phyloP scores from a whole-genome alignment of 164 flowering plant species.

The Saururus chinensis region DNA sequence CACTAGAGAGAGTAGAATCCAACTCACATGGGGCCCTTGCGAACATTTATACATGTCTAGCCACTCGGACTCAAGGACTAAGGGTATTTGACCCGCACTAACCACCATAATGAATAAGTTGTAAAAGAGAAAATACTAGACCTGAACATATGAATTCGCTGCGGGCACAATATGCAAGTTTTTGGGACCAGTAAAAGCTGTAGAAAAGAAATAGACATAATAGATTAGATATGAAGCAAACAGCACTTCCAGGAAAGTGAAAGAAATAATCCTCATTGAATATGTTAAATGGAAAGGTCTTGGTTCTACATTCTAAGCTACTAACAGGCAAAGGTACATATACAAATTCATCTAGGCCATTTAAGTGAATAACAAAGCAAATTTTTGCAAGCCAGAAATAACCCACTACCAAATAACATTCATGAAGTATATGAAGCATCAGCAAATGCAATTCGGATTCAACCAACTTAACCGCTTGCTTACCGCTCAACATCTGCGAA shows the following conservation, averaged over 20 bases:
- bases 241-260: background rate
- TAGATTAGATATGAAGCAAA: background rate
- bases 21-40: too few relatives aligned
- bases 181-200: slow-evolving; percentile 49
- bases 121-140: slow-evolving; percentile 2
- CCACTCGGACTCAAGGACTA: background rate
- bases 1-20: too few relatives aligned
- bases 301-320: too few relatives aligned
- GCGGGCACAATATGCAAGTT: slow-evolving; percentile 37
- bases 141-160: slow-evolving; percentile 54
- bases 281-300: background rate
- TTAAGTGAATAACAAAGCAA: background rate
- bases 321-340: background rate
- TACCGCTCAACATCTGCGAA: slow-evolving; percentile 66
- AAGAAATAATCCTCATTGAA: background rate
- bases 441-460: background rate
- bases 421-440: background rate
- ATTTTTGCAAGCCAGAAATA: background rate
- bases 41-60: too few relatives aligned
- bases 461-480: background rate
- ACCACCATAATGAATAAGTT: background rate
- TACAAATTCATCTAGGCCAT: too few relatives aligned
- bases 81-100: background rate
- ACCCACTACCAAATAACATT: background rate
- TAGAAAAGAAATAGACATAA: too few relatives aligned